A percentile compares a stretch with the other conserved stretches of the same genome.
These are phyloP conservation scores for Akebia trifoliata DNA, from an alignment of 164 flowering plant genomes.

Conservation along the genomic window DNA sequence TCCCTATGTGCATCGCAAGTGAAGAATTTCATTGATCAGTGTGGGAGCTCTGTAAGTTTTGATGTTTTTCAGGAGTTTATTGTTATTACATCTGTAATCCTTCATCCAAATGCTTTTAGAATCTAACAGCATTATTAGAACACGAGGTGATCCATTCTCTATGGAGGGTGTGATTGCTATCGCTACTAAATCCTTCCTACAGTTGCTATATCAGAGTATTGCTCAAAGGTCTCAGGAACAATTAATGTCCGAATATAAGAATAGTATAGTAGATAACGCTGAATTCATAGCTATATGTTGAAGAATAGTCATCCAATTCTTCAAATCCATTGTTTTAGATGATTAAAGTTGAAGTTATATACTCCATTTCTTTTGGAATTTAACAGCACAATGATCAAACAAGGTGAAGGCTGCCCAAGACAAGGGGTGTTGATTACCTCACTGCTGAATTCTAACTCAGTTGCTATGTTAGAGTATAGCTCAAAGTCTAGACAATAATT, in stretches of 20 bases:
- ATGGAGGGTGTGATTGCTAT: background rate
- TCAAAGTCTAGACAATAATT: no score
- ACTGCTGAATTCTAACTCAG: no score
- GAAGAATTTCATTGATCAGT: constrained; percentile 49
- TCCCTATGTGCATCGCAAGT: constrained; percentile 51
- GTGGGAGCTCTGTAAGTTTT: constrained; percentile 48
- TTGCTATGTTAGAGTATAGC: no score
- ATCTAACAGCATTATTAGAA: background rate
- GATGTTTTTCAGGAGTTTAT: background rate
- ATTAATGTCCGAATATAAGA: background rate
- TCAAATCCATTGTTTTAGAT: background rate
- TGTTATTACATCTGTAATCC: background rate
- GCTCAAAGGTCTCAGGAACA: background rate
- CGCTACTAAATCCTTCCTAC: background rate
- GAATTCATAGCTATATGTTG: background rate
- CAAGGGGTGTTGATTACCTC: no score
- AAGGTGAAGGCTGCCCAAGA: no score
- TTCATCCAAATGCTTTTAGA: background rate
- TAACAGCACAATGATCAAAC: no score
- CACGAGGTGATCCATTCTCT: background rate
- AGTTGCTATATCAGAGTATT: background rate
- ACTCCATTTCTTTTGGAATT: no score
- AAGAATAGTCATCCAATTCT: background rate
- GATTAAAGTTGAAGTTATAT: no score
- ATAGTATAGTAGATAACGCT: background rate